Percentiles rank a stretch among this genome's conserved stretches.
phyloP scores from a whole-genome alignment of 257 asterid species.

The Dorcoceras hygrometricum region DNA sequence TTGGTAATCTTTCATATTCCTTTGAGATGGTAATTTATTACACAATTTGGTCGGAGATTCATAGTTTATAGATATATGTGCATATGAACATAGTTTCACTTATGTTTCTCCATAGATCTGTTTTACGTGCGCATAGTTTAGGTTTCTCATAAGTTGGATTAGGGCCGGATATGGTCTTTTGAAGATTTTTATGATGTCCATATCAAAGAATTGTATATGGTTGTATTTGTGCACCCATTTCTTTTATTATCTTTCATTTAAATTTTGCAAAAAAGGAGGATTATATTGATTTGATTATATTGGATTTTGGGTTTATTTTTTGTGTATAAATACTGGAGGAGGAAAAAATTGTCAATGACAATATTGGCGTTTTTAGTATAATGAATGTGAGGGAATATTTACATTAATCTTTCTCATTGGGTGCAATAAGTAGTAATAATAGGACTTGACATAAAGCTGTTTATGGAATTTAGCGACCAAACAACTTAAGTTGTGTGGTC shows the following conservation, averaged over 20 bases:
- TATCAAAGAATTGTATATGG: too few species aligned
- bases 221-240: not conserved
- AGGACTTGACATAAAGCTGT: not conserved
- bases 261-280: not conserved
- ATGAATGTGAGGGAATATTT: not conserved
- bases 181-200: not conserved
- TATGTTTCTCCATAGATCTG: not conserved
- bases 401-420: not conserved
- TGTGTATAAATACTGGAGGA: too few species aligned
- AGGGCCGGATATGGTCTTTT: not conserved
- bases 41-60: slow-evolving; percentile 11
- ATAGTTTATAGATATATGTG: not conserved
- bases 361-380: too few species aligned
- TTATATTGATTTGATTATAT: not conserved
- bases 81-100: not conserved
- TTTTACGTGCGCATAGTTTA: not conserved
- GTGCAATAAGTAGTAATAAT: not conserved
- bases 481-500: not conserved
- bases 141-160: not conserved
- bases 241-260: not conserved
- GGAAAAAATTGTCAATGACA: not conserved
- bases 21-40: not conserved
- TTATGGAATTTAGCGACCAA: not conserved
- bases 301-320: too few species aligned
- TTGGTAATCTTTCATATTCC: slow-evolving; percentile 30